phyloP scores from a whole-genome alignment of 352 stramenopile genomes.

The Phytophthora fragariae region DNA sequence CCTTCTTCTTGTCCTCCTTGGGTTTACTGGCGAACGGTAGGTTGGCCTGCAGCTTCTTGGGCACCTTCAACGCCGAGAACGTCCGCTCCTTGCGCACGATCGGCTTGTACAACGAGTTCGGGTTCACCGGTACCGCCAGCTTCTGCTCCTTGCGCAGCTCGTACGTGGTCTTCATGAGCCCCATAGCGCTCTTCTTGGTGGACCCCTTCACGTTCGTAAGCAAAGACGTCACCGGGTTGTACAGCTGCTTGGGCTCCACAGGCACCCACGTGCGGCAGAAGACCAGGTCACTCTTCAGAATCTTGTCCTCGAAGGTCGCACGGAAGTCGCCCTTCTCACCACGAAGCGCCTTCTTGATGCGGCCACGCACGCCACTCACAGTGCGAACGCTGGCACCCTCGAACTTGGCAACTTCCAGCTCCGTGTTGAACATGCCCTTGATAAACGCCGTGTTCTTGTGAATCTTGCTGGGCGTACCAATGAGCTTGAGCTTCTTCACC shows the following conservation, averaged over 20 bases:
- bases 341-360: constrained; percentile 97
- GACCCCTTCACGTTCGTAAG: constrained; percentile 57
- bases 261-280: constrained; percentile 99
- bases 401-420: constrained; percentile 97
- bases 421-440: constrained; percentile 96
- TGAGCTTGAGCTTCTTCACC: constrained; percentile 99
- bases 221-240: constrained; percentile 97
- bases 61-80: constrained; percentile 95
- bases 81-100: constrained; percentile 94
- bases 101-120: constrained; percentile 98
- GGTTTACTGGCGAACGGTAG: constrained; percentile 98
- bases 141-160: constrained; percentile 96
- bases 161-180: constrained; percentile 96
- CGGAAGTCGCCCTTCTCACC: constrained; percentile 96
- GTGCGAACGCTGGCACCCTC: constrained; percentile 98
- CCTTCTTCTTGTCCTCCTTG: constrained; percentile 94
- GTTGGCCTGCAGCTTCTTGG: constrained; percentile 96
- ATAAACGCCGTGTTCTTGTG: constrained; percentile 99
- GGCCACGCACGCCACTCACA: constrained; percentile 98
- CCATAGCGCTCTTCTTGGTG: constrained; percentile 56
- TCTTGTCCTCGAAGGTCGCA: constrained; percentile 99
- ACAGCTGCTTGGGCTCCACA: constrained; percentile 98
- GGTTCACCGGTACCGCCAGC: constrained; percentile 96
- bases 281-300: constrained; percentile 99
- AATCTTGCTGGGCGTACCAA: constrained; percentile 98